Conservation (phyloP, 2,329 filamentous ascomycete species). For the Paraphaeosphaeria sporulosa region DNA sequence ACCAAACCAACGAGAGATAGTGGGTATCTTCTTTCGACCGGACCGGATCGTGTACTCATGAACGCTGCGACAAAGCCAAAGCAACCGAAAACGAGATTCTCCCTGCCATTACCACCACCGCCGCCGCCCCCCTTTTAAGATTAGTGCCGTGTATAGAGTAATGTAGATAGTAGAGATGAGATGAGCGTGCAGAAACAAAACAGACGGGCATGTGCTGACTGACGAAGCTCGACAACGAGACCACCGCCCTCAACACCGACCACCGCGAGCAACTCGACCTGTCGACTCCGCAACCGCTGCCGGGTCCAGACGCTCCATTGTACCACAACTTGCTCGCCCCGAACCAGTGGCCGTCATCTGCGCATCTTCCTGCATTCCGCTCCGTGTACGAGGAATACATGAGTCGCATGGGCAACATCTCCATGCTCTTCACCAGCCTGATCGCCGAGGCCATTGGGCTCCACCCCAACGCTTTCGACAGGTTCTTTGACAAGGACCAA, state of each 20-base stretch:
- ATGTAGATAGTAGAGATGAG: slow-evolving; percentile 2
- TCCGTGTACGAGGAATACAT: slow-evolving; percentile 78
- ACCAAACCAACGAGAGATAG: slow-evolving; percentile 8
- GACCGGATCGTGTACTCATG: slow-evolving; percentile 18
- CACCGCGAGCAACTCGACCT: slow-evolving; percentile 89
- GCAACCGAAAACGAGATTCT: not conserved
- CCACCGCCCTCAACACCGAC: slow-evolving; percentile 77
- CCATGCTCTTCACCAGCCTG: slow-evolving; percentile 76
- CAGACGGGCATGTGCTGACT: slow-evolving; percentile 32
- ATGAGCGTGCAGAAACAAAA: not conserved
- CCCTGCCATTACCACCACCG: slow-evolving; percentile 20
- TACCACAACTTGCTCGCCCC: slow-evolving; percentile 80
- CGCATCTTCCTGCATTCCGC: slow-evolving; percentile 72
- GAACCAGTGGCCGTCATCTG: slow-evolving; percentile 77
- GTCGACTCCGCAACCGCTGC: slow-evolving; percentile 77
- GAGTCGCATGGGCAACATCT: slow-evolving; percentile 74
- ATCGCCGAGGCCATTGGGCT: slow-evolving; percentile 86
- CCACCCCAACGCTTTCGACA: slow-evolving; percentile 72
- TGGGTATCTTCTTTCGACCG: slow-evolving; percentile 23
- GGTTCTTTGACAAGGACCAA: slow-evolving; percentile 74
- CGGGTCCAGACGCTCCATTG: slow-evolving; percentile 67
- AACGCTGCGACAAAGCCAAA: slow-evolving; percentile 10
- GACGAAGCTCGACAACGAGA: slow-evolving; percentile 62
- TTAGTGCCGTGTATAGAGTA: not conserved
- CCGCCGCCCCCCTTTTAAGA: slow-evolving; percentile 8